Evolutionary conservation across 2,329 filamentous ascomycete genomes (phyloP), one percentile per base, ranked within the genome.

Genomic region (Penicillium sp.): DNA sequence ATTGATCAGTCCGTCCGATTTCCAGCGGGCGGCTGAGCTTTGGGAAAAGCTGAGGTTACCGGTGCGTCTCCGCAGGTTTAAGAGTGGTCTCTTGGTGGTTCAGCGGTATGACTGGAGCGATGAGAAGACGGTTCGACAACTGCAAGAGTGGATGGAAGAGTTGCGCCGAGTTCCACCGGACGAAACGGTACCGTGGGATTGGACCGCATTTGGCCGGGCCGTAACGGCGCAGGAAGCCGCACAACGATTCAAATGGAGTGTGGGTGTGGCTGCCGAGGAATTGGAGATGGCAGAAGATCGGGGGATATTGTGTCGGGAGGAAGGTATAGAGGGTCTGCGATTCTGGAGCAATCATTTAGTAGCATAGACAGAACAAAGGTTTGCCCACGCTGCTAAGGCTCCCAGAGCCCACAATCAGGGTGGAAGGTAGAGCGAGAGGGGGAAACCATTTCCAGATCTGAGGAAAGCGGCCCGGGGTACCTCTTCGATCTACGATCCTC

Each of bases 201-300:
- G 89, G 89, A 82, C 82, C 51, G 71, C 81, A 43, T 97, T 92
- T 75, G 93, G 95, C 0, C 85, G 89, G 58, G 93, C 95, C 10
- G 88, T 98, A 30, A 97, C 93, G 14, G 92, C 93, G 1, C 91
- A 95, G 72, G 93, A 98, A 72, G 87, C 88, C 0, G 95, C 95
- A 0, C 91, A 96, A 75, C 83, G 87, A 53, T 99, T 99, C 77
- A 92, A 93, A 6, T 99, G 95, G 95, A 98, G 95, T 74, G 89
- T 99, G 7, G 95, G 95, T 8, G 94, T 99, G 25, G 95, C 95
- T 1, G 91, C 90, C 61, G 95, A 98, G 75, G 95, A 99, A 78
- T 82, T 99, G 13, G 91, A 97, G 74, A 97, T 99, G 94, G 93
- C 93, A 0, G 95, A 99, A 76, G 94, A 98, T 75, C 87, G 85